Conservation (phyloP, 2,329 filamentous ascomycete species). For the Diplodia corticola region DNA sequence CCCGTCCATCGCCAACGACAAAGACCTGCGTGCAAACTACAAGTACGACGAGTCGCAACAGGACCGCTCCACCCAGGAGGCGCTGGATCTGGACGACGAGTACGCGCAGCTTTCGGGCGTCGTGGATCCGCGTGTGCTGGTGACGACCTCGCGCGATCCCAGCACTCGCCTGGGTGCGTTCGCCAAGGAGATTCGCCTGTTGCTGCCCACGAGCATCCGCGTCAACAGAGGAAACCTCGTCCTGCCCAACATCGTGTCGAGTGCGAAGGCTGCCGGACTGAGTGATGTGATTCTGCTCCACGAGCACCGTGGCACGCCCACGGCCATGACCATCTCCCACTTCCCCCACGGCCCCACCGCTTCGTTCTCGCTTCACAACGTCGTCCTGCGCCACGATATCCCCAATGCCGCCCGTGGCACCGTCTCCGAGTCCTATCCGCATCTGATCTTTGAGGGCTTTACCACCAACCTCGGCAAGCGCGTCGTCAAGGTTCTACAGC, state of each 20-base stretch:
- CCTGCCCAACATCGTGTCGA: slow-evolving; percentile 78
- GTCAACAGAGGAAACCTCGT: slow-evolving; percentile 91
- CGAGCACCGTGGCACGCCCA: slow-evolving; percentile 90
- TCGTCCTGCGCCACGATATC: slow-evolving; percentile 89
- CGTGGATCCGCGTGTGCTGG: slow-evolving; percentile 82
- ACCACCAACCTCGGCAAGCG: slow-evolving; percentile 75
- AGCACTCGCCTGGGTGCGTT: slow-evolving; percentile 84
- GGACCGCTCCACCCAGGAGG: slow-evolving; percentile 66
- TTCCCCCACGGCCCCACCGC: slow-evolving; percentile 86
- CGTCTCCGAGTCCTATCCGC: slow-evolving; percentile 88
- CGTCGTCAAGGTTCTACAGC: slow-evolving; percentile 87
- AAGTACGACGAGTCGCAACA: slow-evolving; percentile 86
- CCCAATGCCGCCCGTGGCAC: slow-evolving; percentile 84
- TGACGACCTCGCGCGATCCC: slow-evolving; percentile 88
- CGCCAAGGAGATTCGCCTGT: slow-evolving; percentile 83
- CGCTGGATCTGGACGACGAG: slow-evolving; percentile 80
- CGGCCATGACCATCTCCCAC: slow-evolving; percentile 82
- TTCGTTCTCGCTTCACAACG: slow-evolving; percentile 88
- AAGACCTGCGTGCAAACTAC: slow-evolving; percentile 78
- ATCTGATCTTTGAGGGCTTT: slow-evolving; percentile 95
- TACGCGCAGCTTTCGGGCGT: slow-evolving; percentile 90
- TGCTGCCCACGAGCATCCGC: slow-evolving; percentile 82
- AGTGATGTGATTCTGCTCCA: slow-evolving; percentile 80
- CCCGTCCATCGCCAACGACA: slow-evolving; percentile 81
- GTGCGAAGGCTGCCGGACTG: slow-evolving; percentile 76